Conservation (phyloP, 139 green algal species). For the Haematococcus lacustris region DNA sequence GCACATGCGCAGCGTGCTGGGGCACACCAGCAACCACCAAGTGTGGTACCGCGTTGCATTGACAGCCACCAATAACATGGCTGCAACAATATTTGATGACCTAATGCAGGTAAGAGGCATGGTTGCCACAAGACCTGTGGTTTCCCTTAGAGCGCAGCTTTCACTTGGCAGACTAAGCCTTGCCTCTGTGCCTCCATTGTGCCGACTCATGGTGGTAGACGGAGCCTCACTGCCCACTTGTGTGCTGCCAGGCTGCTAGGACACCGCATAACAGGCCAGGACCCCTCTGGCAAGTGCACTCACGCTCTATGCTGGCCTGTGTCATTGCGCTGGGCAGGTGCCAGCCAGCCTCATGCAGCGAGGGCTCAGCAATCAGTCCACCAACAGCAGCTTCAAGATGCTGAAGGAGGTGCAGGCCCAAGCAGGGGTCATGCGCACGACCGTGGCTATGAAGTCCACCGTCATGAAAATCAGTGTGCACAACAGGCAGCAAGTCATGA, state of each 20-base stretch:
- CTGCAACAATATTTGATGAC: conserved; percentile 51
- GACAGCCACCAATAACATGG: conserved; percentile 29
- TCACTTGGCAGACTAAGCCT: too few species aligned
- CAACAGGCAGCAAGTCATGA: conserved; percentile 58
- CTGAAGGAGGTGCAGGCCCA: conserved; percentile 30
- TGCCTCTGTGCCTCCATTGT: too few species aligned
- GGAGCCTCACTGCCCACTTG: too few species aligned
- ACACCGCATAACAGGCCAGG: too few species aligned
- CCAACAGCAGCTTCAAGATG: conserved; percentile 10
- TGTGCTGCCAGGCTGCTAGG: too few species aligned
- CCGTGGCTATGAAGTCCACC: conserved; percentile 50
- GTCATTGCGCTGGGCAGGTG: conserved; percentile 19
- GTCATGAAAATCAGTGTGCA: conserved; percentile 51
- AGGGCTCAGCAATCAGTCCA: conserved; percentile 9
- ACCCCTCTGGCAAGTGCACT: neutral
- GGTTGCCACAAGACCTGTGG: too few species aligned
- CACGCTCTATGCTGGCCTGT: neutral
- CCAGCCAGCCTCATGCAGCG: conserved; percentile 26
- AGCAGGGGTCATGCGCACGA: conserved; percentile 35
- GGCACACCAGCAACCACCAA: conserved; percentile 33
- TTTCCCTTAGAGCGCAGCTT: too few species aligned
- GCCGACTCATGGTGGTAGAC: too few species aligned
- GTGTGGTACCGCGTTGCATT: conserved; percentile 46
- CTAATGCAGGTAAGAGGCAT: conserved; percentile 33
- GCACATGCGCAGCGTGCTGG: conserved; percentile 31